Base-by-base conservation (phyloP, 495 filamentous ascomycete genomes). In the Lasiosphaeria ovina region DNA sequence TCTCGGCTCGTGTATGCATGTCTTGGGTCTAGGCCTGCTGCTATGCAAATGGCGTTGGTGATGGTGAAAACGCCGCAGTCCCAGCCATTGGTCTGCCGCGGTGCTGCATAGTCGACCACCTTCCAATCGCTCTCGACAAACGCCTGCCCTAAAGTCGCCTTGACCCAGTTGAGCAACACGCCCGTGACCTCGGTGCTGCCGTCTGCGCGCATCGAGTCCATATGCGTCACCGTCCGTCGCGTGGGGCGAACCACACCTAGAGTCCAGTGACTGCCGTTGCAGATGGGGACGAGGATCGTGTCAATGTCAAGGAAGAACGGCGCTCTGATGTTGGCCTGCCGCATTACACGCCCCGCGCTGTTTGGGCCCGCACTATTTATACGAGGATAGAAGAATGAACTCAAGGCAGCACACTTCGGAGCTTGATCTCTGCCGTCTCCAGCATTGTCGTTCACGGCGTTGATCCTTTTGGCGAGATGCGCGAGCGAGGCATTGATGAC, bases 41-140 rank as follows among this genome's bases (percentile, higher is more conserved):
- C 79, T 31, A 92, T 67, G 65, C 87, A 89, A 57, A 90, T 86
- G 38, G 87, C 86, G 38, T 89, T 92, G 0, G 87, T 88, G 17
- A 89, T 81, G 4, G 87, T 80, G 65, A 93, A 95, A 3, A 92
- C 87, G 6, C 92, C 92, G 60, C 92, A 96, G 67, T 96, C 92
- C 59, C 75, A 85, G 1, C 81, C 81, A 64, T 95, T 95, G 51
- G 75, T 75, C 63, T 96, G 92, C 7, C 64, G 68, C 0, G 87
- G 84, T 5, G 72, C 71, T 0, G 66, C 72, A 6, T 76, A 73
- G 2, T 77, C 68, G 3, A 83, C 71, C 0, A 78, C 70, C 2
- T 63, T 71, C 91, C 92, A 95, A 36, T 94, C 87, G 0, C 71
- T 71, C 17, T 80, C 80, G 7, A 77, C 72, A 60, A 81, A 93